These are phyloP conservation scores for Leersia perrieri DNA, from an alignment of 176 grass and related monocot species.

Conservation along the genomic window DNA sequence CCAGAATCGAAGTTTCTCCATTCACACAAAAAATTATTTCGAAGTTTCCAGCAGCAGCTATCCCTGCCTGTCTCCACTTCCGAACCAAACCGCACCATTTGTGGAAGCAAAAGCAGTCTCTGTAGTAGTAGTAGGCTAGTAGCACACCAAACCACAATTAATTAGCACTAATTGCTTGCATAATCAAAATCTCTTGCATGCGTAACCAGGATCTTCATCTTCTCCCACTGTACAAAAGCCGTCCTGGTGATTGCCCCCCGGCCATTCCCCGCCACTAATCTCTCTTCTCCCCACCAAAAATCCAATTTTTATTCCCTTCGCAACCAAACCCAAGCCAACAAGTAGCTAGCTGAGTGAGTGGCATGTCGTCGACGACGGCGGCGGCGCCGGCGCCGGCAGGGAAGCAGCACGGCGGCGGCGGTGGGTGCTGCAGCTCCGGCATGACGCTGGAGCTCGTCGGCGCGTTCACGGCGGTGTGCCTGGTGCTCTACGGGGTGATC, in stretches of 20 bases:
- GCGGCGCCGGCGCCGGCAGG: background rate
- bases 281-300: background rate
- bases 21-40: background rate
- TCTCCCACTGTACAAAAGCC: background rate
- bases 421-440: slow-evolving; percentile 39
- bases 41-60: background rate
- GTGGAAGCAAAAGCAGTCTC: slow-evolving; percentile 22
- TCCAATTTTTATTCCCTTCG: background rate
- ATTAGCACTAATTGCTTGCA: background rate
- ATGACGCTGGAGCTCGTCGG: slow-evolving; percentile 55
- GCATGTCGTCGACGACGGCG: slow-evolving; percentile 11
- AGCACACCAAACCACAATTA: background rate
- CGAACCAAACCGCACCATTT: slow-evolving; percentile 20
- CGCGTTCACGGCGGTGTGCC: slow-evolving; percentile 60
- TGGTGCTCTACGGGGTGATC: slow-evolving; percentile 49
- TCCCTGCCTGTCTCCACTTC: background rate
- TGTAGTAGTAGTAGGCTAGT: too few species aligned
- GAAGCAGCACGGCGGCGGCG: background rate
- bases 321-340: background rate
- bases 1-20: background rate
- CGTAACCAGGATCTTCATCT: background rate
- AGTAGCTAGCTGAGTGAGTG: background rate
- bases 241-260: background rate
- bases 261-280: slow-evolving; percentile 26
- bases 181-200: background rate